Percentiles rank a stretch among this genome's conserved stretches.
phyloP scores from a whole-genome alignment of 345 rosid genomes.

The Hibiscus trionum region DNA sequence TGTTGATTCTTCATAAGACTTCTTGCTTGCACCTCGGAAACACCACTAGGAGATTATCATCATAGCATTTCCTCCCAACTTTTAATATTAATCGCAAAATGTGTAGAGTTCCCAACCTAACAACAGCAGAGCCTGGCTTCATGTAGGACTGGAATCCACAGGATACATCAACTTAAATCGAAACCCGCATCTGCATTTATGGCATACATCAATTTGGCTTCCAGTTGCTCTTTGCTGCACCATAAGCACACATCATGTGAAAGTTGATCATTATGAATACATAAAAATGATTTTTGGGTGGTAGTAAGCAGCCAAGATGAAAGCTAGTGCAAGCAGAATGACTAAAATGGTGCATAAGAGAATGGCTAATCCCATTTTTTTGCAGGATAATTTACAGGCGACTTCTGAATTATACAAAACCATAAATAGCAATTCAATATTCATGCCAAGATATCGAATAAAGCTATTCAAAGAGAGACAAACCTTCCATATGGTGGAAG shows the following conservation, averaged over 20 bases:
- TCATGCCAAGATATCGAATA: background rate
- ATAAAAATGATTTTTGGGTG: background rate
- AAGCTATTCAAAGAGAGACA: conserved; percentile 16
- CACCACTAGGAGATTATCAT: background rate
- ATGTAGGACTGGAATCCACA: background rate
- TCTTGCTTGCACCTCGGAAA: background rate
- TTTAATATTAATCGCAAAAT: background rate
- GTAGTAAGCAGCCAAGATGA: background rate
- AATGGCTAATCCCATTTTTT: background rate
- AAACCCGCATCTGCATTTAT: conserved; percentile 97
- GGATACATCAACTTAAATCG: conserved; percentile 71
- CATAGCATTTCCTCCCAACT: background rate
- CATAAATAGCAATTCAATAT: background rate
- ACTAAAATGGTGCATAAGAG: background rate
- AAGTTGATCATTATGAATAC: background rate
- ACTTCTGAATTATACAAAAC: background rate
- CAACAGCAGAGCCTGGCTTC: background rate
- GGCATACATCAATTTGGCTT: conserved; percentile 73
- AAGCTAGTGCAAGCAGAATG: background rate
- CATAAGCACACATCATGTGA: conserved; percentile 6
- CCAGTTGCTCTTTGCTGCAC: conserved; percentile 89
- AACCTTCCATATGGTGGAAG: conserved; percentile 98
- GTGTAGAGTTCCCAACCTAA: background rate
- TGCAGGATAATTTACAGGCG: background rate
- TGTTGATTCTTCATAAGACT: background rate